A percentile compares a stretch with the other conserved stretches of the same genome.
Conservation (phyloP, 352 stramenopile genomes). For the Pythium sukuiense region DNA sequence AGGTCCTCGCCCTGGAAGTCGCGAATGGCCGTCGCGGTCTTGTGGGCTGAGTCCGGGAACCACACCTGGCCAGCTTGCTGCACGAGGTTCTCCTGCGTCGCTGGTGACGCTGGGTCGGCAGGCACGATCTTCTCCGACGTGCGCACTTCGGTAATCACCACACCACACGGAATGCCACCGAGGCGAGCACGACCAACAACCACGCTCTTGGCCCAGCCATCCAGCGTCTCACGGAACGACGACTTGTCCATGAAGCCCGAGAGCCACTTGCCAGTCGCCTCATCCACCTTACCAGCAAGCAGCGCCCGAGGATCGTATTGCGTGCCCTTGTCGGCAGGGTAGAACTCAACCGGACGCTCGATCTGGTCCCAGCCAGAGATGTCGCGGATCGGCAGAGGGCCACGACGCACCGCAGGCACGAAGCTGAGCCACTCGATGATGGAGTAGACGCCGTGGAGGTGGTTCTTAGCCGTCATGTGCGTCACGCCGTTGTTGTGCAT, state of each 20-base stretch:
- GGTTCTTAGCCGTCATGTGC: constrained; percentile 96
- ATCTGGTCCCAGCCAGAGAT: constrained; percentile 83
- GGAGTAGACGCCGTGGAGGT: constrained; percentile 94
- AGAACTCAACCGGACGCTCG: constrained; percentile 90
- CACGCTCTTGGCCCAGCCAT: constrained; percentile 99
- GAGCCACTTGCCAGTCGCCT: constrained; percentile 78
- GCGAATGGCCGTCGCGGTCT: constrained; percentile 99
- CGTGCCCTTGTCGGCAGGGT: constrained; percentile 89
- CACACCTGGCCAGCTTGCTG: constrained; percentile 99
- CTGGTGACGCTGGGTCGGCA: constrained; percentile 96
- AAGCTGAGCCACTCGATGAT: constrained; percentile 99
- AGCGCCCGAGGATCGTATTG: constrained; percentile 96
- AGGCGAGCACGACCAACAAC: constrained; percentile 97
- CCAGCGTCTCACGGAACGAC: constrained; percentile 98
- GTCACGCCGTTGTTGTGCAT: constrained; percentile 99
- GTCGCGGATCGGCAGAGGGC: constrained; percentile 81
- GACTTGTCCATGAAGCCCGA: constrained; percentile 98
- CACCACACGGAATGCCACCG: constrained; percentile 97
- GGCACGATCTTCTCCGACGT: constrained; percentile 97
- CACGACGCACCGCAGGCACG: constrained; percentile 92
- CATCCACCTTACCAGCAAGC: constrained; percentile 83
- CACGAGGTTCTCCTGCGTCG: constrained; percentile 96
- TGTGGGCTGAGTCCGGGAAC: constrained; percentile 99
- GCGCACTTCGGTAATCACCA: constrained; percentile 98
- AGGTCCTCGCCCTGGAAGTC: constrained; percentile 99